Conservation (phyloP, 2,329 filamentous ascomycete species). For the Lasiodiplodia theobromae region DNA sequence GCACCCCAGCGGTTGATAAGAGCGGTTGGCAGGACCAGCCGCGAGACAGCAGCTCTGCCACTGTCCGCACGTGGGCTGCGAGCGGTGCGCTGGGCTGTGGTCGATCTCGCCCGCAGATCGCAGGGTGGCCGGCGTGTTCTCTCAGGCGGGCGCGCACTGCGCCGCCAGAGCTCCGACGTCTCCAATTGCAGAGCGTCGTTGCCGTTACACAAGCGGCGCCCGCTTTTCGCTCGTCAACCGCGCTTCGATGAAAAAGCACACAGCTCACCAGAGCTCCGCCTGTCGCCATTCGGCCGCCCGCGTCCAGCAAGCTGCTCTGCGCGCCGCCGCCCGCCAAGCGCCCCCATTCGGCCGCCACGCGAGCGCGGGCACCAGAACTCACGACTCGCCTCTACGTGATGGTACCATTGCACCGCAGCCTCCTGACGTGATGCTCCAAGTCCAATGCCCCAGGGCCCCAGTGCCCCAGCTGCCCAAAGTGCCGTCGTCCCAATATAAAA, state of each 20-base stretch:
- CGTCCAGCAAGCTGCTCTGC: constrained; percentile 20
- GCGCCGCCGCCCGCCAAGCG: constrained; percentile 1
- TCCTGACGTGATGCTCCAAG: constrained; percentile 15
- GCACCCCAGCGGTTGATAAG: constrained; percentile 18
- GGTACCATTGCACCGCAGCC: constrained; percentile 3
- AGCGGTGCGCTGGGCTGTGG: constrained; percentile 1
- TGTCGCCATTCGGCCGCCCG: constrained; percentile 12
- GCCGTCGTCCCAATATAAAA: constrained; percentile 13
- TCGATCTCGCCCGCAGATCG: constrained; percentile 24
- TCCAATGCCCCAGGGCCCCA: background rate
- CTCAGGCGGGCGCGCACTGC: constrained; percentile 10
- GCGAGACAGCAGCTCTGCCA: background rate
- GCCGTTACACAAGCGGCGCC: constrained; percentile 18
- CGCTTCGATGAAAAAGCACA: constrained; percentile 25
- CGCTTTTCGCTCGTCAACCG: constrained; percentile 25
- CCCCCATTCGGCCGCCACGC: constrained; percentile 14
- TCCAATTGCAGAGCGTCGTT: constrained; percentile 14
- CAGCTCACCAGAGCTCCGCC: background rate
- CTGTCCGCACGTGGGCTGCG: constrained; percentile 20
- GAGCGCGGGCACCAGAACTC: constrained; percentile 19
- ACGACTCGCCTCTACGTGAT: constrained; percentile 6
- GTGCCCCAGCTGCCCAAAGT: constrained; percentile 1
- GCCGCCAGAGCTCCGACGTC: constrained; percentile 24
- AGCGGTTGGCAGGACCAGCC: background rate
- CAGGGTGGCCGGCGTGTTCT: constrained; percentile 10